Base-by-base conservation (phyloP, 202 grass and related monocot species). In the Sporobolus alterniflorus region DNA sequence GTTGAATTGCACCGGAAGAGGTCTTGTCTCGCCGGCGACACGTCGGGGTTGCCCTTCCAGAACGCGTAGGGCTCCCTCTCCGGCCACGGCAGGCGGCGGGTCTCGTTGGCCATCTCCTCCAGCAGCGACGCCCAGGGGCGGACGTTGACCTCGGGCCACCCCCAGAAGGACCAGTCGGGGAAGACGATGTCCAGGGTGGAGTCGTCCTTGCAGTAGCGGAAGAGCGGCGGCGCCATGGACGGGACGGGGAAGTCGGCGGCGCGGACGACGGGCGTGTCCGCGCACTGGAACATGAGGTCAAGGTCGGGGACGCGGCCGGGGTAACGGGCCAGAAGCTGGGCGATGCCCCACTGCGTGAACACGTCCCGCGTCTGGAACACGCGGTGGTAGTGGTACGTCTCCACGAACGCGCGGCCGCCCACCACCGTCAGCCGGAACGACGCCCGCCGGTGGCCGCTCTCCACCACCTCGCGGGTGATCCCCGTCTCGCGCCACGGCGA, bases 141-240 rank as follows among this genome's bases (percentile, higher is more conserved):
- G 80, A 97, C 61, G 71, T 91, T 84, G 0, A 98, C 29, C 88
- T 98, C 95, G 32, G 92, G 67, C 92, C 94, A 97, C 2, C 94
- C 94, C 94, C 91, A 94, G 91, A 97, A 97, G 60, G 94, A 94
- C 91, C 94, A 97, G 89, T 97, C 94, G 0, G 94, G 94, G 78
- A 94, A 94, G 10, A 94, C 61, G 77, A 97, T 60, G 74, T 94
- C 92, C 3, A 89, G 36, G 18, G 84, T 81, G 31, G 44, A 16
- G 42, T 57, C 50, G 62, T 93, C 90, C 83, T 91, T 96, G 88
- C 88, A 91, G 89, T 96, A 96, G 5, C 91, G 90, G 82, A 96
- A 93, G 16, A 96, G 88, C n/a, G 88, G 93, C 43, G 88, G 88
- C 4, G 82, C 64, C 5, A 54, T 6, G 14, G 81, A 28, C 3